phyloP scores from a whole-genome alignment of 108 stramenopile species.

The Skeletonema menzelii region DNA sequence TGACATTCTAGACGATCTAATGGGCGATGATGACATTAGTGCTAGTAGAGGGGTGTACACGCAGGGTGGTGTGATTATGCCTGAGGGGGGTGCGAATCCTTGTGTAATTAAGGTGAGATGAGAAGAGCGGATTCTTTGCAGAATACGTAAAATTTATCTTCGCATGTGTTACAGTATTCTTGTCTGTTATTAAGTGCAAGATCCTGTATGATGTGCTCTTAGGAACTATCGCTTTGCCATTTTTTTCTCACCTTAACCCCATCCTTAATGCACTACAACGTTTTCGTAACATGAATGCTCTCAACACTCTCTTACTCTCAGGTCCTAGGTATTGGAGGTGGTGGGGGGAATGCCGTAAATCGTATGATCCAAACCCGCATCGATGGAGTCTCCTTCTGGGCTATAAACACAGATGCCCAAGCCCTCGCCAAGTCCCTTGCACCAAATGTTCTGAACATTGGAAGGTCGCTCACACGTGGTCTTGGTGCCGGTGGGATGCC shows the following conservation, averaged over 20 bases:
- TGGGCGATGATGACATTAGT: not conserved
- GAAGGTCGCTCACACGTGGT: constrained; percentile 80
- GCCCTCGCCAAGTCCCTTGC: constrained; percentile 72
- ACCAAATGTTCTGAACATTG: constrained; percentile 77
- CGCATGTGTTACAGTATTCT: no score
- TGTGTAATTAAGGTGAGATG: constrained; percentile 63
- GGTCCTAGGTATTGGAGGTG: constrained; percentile 83
- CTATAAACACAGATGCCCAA: constrained; percentile 92
- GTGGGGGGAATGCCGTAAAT: constrained; percentile 61
- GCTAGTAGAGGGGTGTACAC: not conserved
- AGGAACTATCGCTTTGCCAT: not conserved
- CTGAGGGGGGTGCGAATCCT: constrained; percentile 72
- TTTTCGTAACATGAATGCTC: not conserved
- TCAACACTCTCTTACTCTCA: not conserved
- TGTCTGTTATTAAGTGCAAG: no score
- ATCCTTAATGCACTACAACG: not conserved
- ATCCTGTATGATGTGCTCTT: no score
- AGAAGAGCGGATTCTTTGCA: not conserved
- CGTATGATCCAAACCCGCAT: constrained; percentile 87
- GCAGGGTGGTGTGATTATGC: constrained; percentile 43
- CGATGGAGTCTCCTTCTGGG: constrained; percentile 90
- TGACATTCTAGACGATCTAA: not conserved
- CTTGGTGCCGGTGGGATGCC: constrained; percentile 90
- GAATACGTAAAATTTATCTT: not conserved
- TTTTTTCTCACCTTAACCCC: not conserved